Base-by-base conservation (phyloP, 2,329 filamentous ascomycete genomes). In the Aspergillus quadricinctus region DNA sequence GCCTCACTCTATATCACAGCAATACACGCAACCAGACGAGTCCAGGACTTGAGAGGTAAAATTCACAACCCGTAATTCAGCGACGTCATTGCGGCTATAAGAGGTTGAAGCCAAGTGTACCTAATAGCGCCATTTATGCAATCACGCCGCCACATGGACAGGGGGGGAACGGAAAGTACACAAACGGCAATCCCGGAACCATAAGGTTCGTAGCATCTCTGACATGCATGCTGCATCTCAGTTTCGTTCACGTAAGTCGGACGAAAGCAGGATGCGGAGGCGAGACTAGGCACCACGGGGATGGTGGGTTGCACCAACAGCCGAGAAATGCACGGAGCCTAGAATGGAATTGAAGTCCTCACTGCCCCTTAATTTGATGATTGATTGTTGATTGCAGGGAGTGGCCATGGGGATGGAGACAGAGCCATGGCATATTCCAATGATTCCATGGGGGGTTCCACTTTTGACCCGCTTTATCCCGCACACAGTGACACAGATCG, bases 111-210 rank as follows among this genome's bases (percentile, higher is more conserved):
- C 43, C 23, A 46, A 46, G 21, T 23, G 43, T 6, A 46, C 43
- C 21, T 46, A 46, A 25, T n/a, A 23, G 7, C 43, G 43, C 21
- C 43, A 46, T 46, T 6, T 17, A 46, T 46, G 43, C 9, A 21
- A 46, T 46, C 43, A 23, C 17, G 21, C 43, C 27, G 43, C 43
- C 43, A 46, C 43, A 23, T 7, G 14, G 43, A 46, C 43, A 23
- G 21, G 43, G 43, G 40, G 1, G 2, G 27, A 10, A 49, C 56
- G 56, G 56, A 49, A 54, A 50, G 23, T 19, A 56, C 50, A n/a
- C 21, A 60, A 54, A 17, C 51, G 58, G 58, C 37, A 58, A 58
- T 11, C 27, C 55, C 55, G 56, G 40, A 40, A 41, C 28, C n/a
- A 25, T 50, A 37, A 49, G 41, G 50, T 49, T 54, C 6, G 29